phyloP scores from a whole-genome alignment of 768 basidiomycete species.

The Lepiota subincarnata region DNA sequence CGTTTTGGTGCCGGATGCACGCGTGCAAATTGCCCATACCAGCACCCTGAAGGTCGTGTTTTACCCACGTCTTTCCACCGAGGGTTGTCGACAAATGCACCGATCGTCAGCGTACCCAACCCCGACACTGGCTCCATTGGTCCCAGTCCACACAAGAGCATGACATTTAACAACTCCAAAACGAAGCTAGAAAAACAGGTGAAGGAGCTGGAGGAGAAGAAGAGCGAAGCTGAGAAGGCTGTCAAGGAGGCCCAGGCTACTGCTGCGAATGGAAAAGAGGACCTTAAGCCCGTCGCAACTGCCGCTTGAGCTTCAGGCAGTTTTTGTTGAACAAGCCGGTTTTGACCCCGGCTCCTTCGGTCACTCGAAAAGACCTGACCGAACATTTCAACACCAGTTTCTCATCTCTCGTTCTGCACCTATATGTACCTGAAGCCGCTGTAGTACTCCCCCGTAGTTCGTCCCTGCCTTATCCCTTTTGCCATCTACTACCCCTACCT shows the following conservation, averaged over 20 bases:
- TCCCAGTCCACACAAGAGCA: conserved; percentile 61
- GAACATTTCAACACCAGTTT: neutral
- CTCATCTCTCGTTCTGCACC: conserved; percentile 1
- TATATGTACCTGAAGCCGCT: conserved; percentile 17
- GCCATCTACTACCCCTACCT: neutral
- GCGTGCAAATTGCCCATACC: conserved; percentile 80
- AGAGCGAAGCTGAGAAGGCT: conserved; percentile 64
- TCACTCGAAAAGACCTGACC: neutral
- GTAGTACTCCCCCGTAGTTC: conserved; percentile 18
- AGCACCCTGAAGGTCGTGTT: conserved; percentile 85
- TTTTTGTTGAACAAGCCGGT: neutral
- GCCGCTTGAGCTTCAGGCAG: conserved; percentile 26
- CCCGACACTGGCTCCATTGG: conserved; percentile 69
- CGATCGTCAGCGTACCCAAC: conserved; percentile 55
- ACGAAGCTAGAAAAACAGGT: conserved; percentile 28
- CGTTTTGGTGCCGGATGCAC: conserved; percentile 86
- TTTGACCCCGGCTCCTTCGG: neutral
- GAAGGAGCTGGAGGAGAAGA: conserved; percentile 42
- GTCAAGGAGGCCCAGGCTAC: conserved; percentile 40
- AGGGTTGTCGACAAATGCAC: conserved; percentile 57
- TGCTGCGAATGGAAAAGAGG: conserved; percentile 62
- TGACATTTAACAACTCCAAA: conserved; percentile 60
- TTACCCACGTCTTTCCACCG: conserved; percentile 79
- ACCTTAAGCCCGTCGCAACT: conserved; percentile 47
- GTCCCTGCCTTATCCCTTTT: neutral